Percentiles rank a stretch among this genome's conserved stretches.
phyloP scores from a whole-genome alignment of 106 monocot genomes.

The Vanilla planifolia region DNA sequence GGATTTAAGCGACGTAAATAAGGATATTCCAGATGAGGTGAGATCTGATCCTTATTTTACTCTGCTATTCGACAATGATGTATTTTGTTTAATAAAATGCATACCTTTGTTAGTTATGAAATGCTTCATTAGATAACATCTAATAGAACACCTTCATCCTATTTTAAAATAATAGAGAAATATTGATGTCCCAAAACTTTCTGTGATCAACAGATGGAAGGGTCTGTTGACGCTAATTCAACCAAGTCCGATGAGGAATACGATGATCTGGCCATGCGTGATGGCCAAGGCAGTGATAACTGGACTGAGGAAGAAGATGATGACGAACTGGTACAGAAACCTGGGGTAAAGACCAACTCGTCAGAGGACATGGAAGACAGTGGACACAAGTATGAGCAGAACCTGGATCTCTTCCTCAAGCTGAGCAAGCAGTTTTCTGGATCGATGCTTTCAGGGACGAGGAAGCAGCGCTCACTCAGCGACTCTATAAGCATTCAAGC shows the following conservation, averaged over 20 bases:
- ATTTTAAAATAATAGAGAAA: no score
- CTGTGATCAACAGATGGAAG: slow-evolving; percentile 6
- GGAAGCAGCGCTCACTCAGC: not conserved
- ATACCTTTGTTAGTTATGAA: no score
- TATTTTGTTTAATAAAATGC: no score
- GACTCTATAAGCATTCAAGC: not conserved
- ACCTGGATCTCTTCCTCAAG: not conserved
- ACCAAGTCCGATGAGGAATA: slow-evolving; percentile 23
- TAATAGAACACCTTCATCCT: not conserved
- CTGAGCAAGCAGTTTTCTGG: slow-evolving; percentile 10
- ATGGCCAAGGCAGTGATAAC: slow-evolving; percentile 7
- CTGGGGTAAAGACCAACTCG: not conserved
- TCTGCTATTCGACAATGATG: no score
- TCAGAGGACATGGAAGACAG: not conserved
- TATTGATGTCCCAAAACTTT: no score
- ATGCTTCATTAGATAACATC: no score
- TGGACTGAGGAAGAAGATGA: slow-evolving; percentile 7
- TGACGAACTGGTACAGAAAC: not conserved
- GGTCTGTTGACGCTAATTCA: slow-evolving; percentile 9
- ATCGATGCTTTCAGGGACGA: no score
- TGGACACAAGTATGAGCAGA: slow-evolving; percentile 6
- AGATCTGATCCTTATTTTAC: no score
- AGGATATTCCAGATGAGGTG: slow-evolving; percentile 61
- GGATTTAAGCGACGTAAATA: slow-evolving; percentile 54
- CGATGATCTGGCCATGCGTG: slow-evolving; percentile 6